Base-by-base conservation (phyloP, 1,284 basidiomycete genomes). In the Trichosporon coremiiforme region DNA sequence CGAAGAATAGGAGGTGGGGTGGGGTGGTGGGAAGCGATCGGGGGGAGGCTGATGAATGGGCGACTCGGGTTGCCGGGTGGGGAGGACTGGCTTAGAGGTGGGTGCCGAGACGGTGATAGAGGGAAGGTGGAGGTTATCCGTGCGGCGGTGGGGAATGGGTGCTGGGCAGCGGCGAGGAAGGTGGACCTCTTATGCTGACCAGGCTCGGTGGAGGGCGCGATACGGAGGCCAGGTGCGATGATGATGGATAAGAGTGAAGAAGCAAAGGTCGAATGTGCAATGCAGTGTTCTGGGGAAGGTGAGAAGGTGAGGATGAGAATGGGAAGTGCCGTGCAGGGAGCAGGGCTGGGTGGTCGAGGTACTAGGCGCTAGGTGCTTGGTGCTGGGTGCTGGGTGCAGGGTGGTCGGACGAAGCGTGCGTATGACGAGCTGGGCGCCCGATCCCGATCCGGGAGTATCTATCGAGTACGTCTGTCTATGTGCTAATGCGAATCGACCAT, bases 91-190 rank as follows among this genome's bases (percentile, higher is more conserved):
- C 53, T 47, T 20, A 8, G 45, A 8, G 45, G n/a, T n/a, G 45
- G 45, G 17, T 17, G 45, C 45, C 45, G 4, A 13, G 45, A 47
- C 45, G 45, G 45, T 20, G 45, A n/a, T 47, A 47, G 45, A 13
- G 33, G 36, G 7, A 31, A 57, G 55, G 55, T 57, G 55, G 55
- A 57, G 55, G 55, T 57, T 57, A 57, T 31, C 55, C 55, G 55
- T 33, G 55, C 55, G 55, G 63, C 6, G 62, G 62, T 63, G 33
- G 62, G 63, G 63, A 41, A 29, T 41, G 36, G 33, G 35, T 9
- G 55, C 29, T 57, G 55, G 25, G 55, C 25, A 29, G 55, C 17
- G 63, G 6, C 38, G 63, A 41, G 22, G 17, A 10, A 22, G 36
- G 20, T 12, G 63, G 22, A 10, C 29, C 29, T 31, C 13, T 31